Base-by-base conservation (phyloP, 202 grass and related monocot species). In the Saccharum hybrid region DNA sequence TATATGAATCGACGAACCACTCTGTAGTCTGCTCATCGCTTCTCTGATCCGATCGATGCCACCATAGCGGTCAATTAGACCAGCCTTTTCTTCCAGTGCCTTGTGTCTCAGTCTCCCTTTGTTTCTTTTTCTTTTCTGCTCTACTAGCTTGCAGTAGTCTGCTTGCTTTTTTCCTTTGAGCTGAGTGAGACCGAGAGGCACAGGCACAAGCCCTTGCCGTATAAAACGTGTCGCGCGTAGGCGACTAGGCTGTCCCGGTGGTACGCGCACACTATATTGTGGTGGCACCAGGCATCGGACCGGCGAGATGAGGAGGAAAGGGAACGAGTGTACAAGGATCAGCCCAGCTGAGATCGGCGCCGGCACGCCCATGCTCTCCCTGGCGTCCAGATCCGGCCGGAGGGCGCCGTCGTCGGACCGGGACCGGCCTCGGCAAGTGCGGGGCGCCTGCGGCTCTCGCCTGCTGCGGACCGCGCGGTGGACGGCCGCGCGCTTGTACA, bases 291-390 rank as follows among this genome's bases (percentile, higher is more conserved):
- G 26, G 10, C 38, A 11, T 76, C 43, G 3, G 4, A 11, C 52
- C 0, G n/a, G 18, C 33, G 75, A 26, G 71, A 86, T 84, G 87
- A 89, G 78, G 87, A 97, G 90, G 75, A 97, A 87, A 36, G 70
- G 85, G 2, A 91, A 83, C 38, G 85, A 85, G 33, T 90, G 82
- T 2, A 84, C 88, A 41, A 90, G 91, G 22, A 92, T 97, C 48
- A 91, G 82, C 89, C 84, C 91, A 22, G 45, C 63, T 0, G 94
- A 91, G 86, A 66, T 48, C 75, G 74, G 51, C 51, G 75, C 75
- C 70, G 31, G 39, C 54, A 92, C 80, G 72, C 78, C 74, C 5
- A 80, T 88, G 84, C 74, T 67, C 62, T 73, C 79, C 40, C 70
- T 81, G 23, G 52, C 84, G 0, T 82, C 79, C 60, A 81, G 83